Conservation (phyloP, 2,329 filamentous ascomycete genomes). For the Metarhizium brunneum region DNA sequence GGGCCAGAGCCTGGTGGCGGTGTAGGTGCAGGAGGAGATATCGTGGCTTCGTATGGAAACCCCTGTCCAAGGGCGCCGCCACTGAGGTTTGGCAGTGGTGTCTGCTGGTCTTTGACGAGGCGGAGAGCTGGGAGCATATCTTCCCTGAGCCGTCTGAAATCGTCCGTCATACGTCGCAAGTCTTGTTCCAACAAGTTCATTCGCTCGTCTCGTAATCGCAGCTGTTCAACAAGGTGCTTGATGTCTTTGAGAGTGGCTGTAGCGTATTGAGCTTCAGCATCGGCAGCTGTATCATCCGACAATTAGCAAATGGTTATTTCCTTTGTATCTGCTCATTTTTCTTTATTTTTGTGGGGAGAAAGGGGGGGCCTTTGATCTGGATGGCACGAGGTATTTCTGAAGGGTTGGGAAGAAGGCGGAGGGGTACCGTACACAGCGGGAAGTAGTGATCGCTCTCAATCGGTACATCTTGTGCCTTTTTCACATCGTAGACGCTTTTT, state of each 20-base stretch:
- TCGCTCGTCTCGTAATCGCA: conserved; percentile 82
- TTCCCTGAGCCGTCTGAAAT: conserved; percentile 81
- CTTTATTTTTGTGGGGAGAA: too few relatives aligned
- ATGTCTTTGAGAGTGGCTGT: conserved; percentile 90
- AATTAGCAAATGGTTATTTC: conserved; percentile 10
- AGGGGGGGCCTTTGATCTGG: neutral
- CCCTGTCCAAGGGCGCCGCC: conserved; percentile 20
- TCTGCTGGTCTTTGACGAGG: conserved; percentile 82
- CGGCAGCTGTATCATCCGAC: conserved; percentile 56
- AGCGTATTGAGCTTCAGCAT: conserved; percentile 76
- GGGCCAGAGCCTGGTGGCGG: conserved; percentile 41
- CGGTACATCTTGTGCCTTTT: conserved; percentile 85
- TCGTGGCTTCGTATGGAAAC: conserved; percentile 41
- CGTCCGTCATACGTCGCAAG: conserved; percentile 72
- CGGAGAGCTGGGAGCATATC: conserved; percentile 86
- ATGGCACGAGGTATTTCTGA: neutral
- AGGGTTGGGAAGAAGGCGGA: neutral
- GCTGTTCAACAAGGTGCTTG: conserved; percentile 78
- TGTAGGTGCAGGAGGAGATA: conserved; percentile 48
- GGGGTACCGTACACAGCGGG: conserved; percentile 62
- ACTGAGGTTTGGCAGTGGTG: conserved; percentile 60
- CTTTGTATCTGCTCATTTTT: neutral
- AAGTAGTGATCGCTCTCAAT: conserved; percentile 91
- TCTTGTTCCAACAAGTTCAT: conserved; percentile 79
- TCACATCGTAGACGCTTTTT: conserved; percentile 93